These are phyloP conservation scores for Durotheca rogersii DNA, from an alignment of 495 filamentous ascomycete species.

Conservation along the genomic window DNA sequence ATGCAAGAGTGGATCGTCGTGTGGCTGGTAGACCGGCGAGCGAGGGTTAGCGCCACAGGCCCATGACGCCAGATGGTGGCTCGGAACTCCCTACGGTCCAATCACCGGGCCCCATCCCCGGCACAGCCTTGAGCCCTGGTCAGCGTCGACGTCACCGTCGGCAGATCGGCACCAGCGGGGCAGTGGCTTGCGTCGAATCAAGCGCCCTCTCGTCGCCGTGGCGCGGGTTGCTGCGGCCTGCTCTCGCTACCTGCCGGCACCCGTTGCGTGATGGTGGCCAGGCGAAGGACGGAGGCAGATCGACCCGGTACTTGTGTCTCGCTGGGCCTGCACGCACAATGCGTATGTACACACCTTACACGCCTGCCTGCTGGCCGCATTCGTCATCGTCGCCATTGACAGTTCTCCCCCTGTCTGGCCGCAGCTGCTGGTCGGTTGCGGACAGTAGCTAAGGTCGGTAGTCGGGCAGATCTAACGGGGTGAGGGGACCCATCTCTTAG, in stretches of 20 bases:
- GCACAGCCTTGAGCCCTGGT: constrained; percentile 11
- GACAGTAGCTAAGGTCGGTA: too few relatives aligned
- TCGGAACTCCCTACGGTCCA: neutral
- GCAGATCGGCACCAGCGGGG: constrained; percentile 25
- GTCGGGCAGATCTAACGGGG: too few relatives aligned
- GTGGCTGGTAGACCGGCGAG: constrained; percentile 9
- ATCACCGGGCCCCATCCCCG: too few relatives aligned
- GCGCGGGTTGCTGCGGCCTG: constrained; percentile 11
- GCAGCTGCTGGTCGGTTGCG: too few relatives aligned
- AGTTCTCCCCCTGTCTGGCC: too few relatives aligned
- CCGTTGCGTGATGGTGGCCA: too few relatives aligned
- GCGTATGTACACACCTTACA: neutral
- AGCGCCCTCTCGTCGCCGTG: constrained; percentile 1
- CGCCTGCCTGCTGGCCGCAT: constrained; percentile 21
- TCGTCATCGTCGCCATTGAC: constrained; percentile 27
- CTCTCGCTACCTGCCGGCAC: too few relatives aligned
- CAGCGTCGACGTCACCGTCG: constrained; percentile 12
- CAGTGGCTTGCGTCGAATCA: constrained; percentile 15
- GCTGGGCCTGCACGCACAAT: neutral
- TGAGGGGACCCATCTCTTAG: too few relatives aligned
- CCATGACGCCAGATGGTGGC: constrained; percentile 22
- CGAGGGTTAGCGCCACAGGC: constrained; percentile 11
- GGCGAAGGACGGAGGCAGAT: too few relatives aligned
- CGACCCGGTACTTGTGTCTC: neutral
- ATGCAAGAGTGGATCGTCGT: constrained; percentile 11